These are phyloP conservation scores for Blastobotrys aristatus DNA, from an alignment of 1,139 yeast genomes.

Conservation along the genomic window DNA sequence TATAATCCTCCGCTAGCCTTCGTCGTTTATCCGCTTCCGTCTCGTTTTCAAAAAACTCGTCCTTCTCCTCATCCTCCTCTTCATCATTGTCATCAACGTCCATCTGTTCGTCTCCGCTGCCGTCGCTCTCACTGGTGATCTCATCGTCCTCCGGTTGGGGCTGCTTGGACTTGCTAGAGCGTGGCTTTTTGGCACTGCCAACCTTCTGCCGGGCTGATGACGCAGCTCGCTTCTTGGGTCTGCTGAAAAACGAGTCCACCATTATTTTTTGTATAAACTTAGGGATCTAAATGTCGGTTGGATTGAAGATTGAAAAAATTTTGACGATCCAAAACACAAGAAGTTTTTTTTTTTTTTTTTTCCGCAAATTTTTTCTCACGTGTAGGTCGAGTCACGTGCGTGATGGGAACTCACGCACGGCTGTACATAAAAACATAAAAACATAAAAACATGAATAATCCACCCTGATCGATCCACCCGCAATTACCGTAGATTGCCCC, in stretches of 20 bases:
- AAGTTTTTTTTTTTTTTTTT: too few relatives aligned
- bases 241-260: constrained; percentile 33
- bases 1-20: constrained; percentile 86
- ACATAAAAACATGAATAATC: too few relatives aligned
- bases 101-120: constrained; percentile 17
- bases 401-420: too few relatives aligned
- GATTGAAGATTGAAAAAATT: too few relatives aligned
- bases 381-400: neutral
- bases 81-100: constrained; percentile 9
- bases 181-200: too few relatives aligned
- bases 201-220: too few relatives aligned
- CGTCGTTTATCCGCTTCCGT: constrained; percentile 91
- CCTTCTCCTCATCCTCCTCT: constrained; percentile 26
- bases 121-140: constrained; percentile 28
- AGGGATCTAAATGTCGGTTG: neutral
- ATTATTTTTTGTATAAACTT: constrained; percentile 13
- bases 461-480: too few relatives aligned
- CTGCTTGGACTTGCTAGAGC: neutral
- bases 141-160: constrained; percentile 28
- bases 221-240: constrained; percentile 24
- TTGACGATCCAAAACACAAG: neutral
- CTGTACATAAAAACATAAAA: too few relatives aligned
- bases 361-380: neutral
- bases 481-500: too few relatives aligned
- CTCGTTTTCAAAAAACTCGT: constrained; percentile 50